Evolutionary conservation across 768 basidiomycete species (phyloP), one percentile per base, ranked within the genome.

Genomic region (Fomitopsis serialis): DNA sequence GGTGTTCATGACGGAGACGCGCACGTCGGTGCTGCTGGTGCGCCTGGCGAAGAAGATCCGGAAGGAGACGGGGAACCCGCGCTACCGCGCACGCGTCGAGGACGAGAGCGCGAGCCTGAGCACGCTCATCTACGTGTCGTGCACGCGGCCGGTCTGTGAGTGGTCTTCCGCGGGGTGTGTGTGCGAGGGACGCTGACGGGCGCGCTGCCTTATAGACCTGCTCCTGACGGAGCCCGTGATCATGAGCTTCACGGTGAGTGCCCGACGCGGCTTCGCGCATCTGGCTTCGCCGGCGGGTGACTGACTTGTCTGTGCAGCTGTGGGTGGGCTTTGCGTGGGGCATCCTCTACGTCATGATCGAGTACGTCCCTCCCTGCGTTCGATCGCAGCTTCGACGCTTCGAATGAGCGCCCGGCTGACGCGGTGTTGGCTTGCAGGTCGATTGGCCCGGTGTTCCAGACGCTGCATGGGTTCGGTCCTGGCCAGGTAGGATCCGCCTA

Each of bases 281-380:
- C 44, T 43, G n/a, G 32, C 22, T 6, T 17, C 37, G 19, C 37
- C 19, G 37, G 13, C 7, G 7, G 19, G 8, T 15, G 37, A 40
- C 37, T 47, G 47, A 10, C 21, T 32, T 34, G 2, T 37, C 22
- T 23, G 11, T 2, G 6, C 65, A 88, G 84, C 62, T 86, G n/a
- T 86, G 84, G 85, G 69, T 83, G 27, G 82, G 83, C 48, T 82
- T 92, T 54, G 77, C 79, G 0, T 92, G 89, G 89, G 89, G 89
- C 0, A 78, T 89, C 5, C 65, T 85, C 21, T 92, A 80, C 61
- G 82, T 80, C 50, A 69, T 90, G 63, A 73, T 88, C 27, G 79
- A 80, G 82, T 84, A 60, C 42, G 58, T 51, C 32, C 35, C 32
- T 19, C 48, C 44, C 9, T 37, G 11, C 23, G n/a, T 54, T 13